phyloP scores from a whole-genome alignment of 2,329 filamentous ascomycete species.

The Cladophialophora carrionii region DNA sequence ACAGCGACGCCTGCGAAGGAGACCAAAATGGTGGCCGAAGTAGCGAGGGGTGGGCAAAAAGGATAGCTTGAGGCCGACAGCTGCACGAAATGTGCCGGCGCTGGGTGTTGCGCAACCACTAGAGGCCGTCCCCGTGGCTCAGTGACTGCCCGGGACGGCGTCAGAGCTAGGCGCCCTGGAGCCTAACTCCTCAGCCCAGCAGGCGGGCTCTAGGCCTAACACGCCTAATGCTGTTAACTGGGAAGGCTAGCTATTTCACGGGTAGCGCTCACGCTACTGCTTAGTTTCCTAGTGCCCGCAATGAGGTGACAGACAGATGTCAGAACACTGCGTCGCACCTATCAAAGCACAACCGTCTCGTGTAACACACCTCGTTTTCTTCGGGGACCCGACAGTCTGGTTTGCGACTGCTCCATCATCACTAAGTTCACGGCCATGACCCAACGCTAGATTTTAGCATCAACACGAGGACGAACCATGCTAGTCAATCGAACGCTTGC shows the following conservation, averaged over 20 bases:
- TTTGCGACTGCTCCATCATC: constrained; percentile 10
- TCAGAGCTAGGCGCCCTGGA: constrained; percentile 10
- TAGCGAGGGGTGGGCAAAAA: constrained; percentile 6
- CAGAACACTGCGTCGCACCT: constrained; percentile 15
- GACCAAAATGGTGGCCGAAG: constrained; percentile 33
- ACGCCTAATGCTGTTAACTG: constrained; percentile 12
- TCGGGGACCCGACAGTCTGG: constrained; percentile 12
- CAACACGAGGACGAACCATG: constrained; percentile 6
- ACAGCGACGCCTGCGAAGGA: constrained; percentile 13
- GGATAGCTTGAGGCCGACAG: constrained; percentile 14
- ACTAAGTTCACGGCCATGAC: constrained; percentile 5
- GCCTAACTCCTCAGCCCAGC: constrained; percentile 7
- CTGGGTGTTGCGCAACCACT: constrained; percentile 17
- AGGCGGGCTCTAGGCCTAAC: constrained; percentile 11
- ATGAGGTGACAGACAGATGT: constrained; percentile 8
- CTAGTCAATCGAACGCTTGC: not conserved
- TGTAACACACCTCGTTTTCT: constrained; percentile 4
- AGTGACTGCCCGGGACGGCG: constrained; percentile 9
- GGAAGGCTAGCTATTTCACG: constrained; percentile 11
- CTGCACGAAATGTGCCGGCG: constrained; percentile 30
- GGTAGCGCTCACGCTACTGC: constrained; percentile 16
- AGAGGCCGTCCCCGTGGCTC: constrained; percentile 2
- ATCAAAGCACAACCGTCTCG: constrained; percentile 13
- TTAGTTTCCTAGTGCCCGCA: constrained; percentile 7
- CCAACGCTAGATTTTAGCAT: constrained; percentile 17